These are phyloP conservation scores for Medicago truncatula DNA, from an alignment of 306 rosid species.

Conservation along the genomic window DNA sequence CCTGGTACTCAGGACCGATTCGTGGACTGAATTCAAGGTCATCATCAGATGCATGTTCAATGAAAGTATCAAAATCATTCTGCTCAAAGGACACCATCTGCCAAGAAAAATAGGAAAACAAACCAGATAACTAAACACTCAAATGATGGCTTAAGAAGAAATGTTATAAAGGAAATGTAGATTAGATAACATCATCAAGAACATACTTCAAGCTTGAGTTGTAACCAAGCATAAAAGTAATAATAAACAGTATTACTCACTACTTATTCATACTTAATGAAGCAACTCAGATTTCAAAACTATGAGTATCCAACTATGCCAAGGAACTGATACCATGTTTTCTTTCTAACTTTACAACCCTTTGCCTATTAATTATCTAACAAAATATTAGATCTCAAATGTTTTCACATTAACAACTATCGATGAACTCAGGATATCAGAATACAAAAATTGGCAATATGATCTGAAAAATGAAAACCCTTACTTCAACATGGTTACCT, in stretches of 20 bases:
- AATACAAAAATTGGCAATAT: too few relatives aligned
- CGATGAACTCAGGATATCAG: too few relatives aligned
- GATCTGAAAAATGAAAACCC: too few relatives aligned
- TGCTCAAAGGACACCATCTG: neutral
- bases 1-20: constrained; percentile 72
- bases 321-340: neutral
- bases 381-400: constrained; percentile 13
- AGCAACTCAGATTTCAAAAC: too few relatives aligned
- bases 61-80: constrained; percentile 30
- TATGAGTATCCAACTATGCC: neutral
- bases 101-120: constrained; percentile 28
- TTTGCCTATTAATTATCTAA: constrained; percentile 14
- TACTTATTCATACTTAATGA: too few relatives aligned
- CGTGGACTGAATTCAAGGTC: constrained; percentile 57
- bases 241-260: too few relatives aligned
- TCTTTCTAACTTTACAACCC: neutral
- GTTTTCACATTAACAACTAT: neutral
- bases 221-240: too few relatives aligned
- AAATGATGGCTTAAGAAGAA: constrained; percentile 10
- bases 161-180: too few relatives aligned
- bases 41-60: constrained; percentile 30
- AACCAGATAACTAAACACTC: constrained; percentile 1
- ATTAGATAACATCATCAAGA: too few relatives aligned
- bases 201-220: too few relatives aligned
- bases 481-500: too few relatives aligned